Base-by-base conservation (phyloP, 2,329 filamentous ascomycete species). In the Xylariales sp. region DNA sequence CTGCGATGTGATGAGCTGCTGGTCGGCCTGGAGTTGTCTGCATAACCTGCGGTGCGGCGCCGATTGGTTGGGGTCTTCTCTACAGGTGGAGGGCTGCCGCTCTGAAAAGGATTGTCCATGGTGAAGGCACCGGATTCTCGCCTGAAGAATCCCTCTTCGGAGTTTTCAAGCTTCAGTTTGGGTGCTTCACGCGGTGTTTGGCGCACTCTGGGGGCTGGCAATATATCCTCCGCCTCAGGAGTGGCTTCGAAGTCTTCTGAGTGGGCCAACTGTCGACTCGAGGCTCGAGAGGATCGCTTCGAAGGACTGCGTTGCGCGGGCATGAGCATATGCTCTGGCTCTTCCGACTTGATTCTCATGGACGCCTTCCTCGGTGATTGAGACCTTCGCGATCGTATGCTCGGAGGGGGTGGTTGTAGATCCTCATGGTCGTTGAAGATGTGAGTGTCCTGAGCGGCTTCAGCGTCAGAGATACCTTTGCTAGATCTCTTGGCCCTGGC, bases 41-140 rank as follows among this genome's bases (percentile, higher is more conserved):
- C 67, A 14, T 62, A 56, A 14, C 59, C 67, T 3, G 61, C 55
- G n/a, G 70, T 72, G 50, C 68, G 70, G 45, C 75, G 67, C 29
- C 74, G 71, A 41, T 64, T 63, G 47, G 57, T 64, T 16, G 74
- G 64, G 19, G 69, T 67, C 56, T 67, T 68, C 19, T 70, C 62
- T 2, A 62, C 60, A n/a, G 66, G 57, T 5, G 74, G 62, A 8
- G 87, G 84, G 59, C 83, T 85, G 28, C 88, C 85, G 55, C 85
- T 87, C 59, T 97, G 91, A 57, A 97, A 97, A 0, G 91, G 90
- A 53, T 97, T 97, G 38, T 96, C 88, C 49, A 83, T 76, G 2
- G 85, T 88, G 61, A 97, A 97, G 21, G 85, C 83, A 52, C 67
- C 63, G 16, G 59, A 56, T 15, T 61, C 60, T 11, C 57, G 55